phyloP scores from a whole-genome alignment of 768 basidiomycete genomes.

The Ephemerocybe angulata region DNA sequence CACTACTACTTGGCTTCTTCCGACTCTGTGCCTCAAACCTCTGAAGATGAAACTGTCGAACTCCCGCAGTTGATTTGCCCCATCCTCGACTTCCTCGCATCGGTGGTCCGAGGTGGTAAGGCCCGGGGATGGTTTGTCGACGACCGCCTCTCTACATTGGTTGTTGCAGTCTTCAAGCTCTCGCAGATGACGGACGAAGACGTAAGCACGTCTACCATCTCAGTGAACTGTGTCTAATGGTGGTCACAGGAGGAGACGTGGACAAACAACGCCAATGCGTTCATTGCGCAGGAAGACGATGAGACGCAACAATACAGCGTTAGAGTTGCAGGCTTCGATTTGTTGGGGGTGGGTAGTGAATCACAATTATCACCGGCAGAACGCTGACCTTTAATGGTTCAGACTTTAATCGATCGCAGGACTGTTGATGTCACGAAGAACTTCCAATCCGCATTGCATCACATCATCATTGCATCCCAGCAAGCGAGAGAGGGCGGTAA shows the following conservation, averaged over 20 bases:
- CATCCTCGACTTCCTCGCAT: constrained; percentile 76
- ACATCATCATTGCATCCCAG: constrained; percentile 56
- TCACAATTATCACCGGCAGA: background rate
- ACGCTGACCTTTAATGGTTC: background rate
- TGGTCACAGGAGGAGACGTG: constrained; percentile 78
- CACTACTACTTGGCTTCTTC: constrained; percentile 57
- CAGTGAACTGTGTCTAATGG: constrained; percentile 1
- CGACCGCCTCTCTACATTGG: constrained; percentile 46
- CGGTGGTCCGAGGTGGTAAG: constrained; percentile 59
- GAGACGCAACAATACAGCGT: constrained; percentile 80
- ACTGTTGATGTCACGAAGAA: constrained; percentile 47
- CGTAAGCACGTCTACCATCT: constrained; percentile 41
- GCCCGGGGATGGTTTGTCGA: constrained; percentile 61
- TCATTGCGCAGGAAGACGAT: constrained; percentile 93
- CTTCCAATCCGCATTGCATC: constrained; percentile 53
- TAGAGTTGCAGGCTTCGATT: constrained; percentile 80
- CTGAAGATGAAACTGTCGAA: constrained; percentile 75
- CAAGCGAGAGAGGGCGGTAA: constrained; percentile 50
- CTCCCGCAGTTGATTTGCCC: constrained; percentile 74
- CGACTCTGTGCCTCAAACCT: constrained; percentile 55
- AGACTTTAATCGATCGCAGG: constrained; percentile 58
- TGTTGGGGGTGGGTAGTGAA: constrained; percentile 56
- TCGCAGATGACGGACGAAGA: constrained; percentile 89
- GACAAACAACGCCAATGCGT: constrained; percentile 85
- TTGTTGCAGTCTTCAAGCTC: constrained; percentile 61